These are phyloP conservation scores for Conringia planisiliqua DNA, from an alignment of 345 rosid species.

Conservation along the genomic window DNA sequence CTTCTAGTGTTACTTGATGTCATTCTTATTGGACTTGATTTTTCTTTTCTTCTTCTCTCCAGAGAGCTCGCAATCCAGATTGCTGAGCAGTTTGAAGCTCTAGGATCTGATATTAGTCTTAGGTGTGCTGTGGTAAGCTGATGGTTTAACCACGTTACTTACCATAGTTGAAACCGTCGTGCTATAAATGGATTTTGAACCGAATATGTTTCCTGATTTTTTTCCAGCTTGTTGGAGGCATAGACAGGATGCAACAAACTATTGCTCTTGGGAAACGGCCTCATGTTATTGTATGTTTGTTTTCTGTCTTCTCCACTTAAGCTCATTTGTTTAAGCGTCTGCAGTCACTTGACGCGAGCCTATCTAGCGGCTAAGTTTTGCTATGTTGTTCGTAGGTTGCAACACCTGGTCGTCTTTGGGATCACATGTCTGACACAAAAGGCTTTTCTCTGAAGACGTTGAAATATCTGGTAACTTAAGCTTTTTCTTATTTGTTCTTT, in stretches of 20 bases:
- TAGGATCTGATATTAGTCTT: conserved; percentile 76
- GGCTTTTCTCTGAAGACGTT: conserved; percentile 77
- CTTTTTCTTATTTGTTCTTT: not conserved
- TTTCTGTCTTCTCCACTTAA: not conserved
- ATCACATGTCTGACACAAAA: conserved; percentile 82
- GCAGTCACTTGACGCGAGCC: not conserved
- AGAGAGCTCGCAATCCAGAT: conserved; percentile 97
- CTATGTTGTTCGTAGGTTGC: conserved; percentile 52
- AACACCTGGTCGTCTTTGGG: conserved; percentile 92
- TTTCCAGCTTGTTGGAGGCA: conserved; percentile 89
- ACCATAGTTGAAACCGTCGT: not conserved
- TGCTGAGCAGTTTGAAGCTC: conserved; percentile 91
- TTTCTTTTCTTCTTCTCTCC: not conserved
- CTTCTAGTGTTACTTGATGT: not conserved
- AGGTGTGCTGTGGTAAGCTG: conserved; percentile 82
- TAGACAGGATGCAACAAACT: conserved; percentile 82
- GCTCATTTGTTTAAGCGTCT: not conserved
- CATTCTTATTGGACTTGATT: not conserved
- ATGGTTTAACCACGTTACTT: not conserved
- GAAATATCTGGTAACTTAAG: conserved; percentile 65
- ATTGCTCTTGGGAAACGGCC: conserved; percentile 77
- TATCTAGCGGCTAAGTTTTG: not conserved
- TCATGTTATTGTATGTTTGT: conserved; percentile 62
- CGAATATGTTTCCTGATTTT: not conserved
- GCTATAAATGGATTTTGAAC: not conserved